Base-by-base conservation (phyloP, 1,139 yeast species). In the Zygosaccharomyces sapae region DNA sequence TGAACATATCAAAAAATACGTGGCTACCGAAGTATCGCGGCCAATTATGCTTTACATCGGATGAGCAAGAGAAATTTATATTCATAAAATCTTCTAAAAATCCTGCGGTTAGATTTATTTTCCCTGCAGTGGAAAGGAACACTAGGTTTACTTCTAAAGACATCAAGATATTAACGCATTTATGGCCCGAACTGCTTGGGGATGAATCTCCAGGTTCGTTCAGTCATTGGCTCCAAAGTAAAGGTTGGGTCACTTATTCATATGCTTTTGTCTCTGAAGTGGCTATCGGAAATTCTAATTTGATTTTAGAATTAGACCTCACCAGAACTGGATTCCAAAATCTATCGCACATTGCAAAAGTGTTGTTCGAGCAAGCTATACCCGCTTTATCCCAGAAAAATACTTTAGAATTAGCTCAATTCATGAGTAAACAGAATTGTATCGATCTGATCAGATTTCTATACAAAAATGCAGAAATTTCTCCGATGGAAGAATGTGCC, bases 121-220 rank as follows among this genome's bases (percentile, higher is more conserved):
- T 75, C 53, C 81, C 81, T 1, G 41, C 65, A 1, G 41, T 40
- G 12, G 43, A 44, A 9, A 45, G 46, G 3, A 27, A 13, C 4
- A 44, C 58, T 2, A 42, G 46, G 4, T 53, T 57, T n/a, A 43
- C 55, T 0, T 20, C 43, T 7, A 50, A 38, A 31, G 60, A 61
- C 18, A 38, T 61, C 2, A 38, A 42, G 12, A 52, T 71, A 20
- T 72, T 68, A 41, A 65, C 68, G 22, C 65, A 65, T 12, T 63
- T 73, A 5, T 81, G 86, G 85, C 71, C 80, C 45, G 76, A 75
- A 45, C 44, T 82, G 0, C 63, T 83, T 38, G 90, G 90, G 0
- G 83, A 80, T 58, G 90, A 84, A 63, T 65, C 78, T 1, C 47
- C 56, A 1, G 74, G 74, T 0, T 77, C 87, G 0, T 64, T 72